phyloP scores from a whole-genome alignment of 2,329 filamentous ascomycete species.

The Fusarium coffeatum region DNA sequence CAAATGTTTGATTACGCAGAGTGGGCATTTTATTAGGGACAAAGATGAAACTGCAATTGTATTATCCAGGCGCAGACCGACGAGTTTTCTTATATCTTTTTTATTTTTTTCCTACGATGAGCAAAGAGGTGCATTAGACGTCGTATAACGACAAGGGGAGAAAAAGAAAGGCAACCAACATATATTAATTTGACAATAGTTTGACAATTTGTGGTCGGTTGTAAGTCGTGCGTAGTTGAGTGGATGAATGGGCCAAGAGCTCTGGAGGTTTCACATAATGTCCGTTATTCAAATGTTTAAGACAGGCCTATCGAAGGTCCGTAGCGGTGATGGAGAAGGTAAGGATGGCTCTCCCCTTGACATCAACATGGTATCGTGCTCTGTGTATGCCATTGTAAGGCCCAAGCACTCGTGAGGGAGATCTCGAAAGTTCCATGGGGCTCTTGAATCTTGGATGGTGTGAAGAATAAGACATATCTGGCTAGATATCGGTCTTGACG shows the following conservation, averaged over 20 bases:
- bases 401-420: neutral
- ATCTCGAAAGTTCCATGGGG: neutral
- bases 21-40: conserved; percentile 13
- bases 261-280: neutral
- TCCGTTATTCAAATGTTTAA: neutral
- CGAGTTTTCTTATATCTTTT: conserved; percentile 14
- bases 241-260: neutral
- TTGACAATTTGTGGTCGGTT: conserved; percentile 4
- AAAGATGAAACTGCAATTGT: conserved; percentile 28
- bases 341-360: neutral
- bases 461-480: neutral
- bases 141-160: conserved; percentile 3
- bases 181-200: conserved; percentile 34
- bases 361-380: neutral
- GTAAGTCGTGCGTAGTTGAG: neutral
- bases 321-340: neutral
- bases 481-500: neutral
- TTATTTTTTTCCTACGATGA: conserved; percentile 16
- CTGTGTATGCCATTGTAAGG: neutral
- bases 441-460: neutral
- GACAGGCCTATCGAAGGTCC: neutral
- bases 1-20: conserved; percentile 32
- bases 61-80: conserved; percentile 34
- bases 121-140: conserved; percentile 18
- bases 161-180: conserved; percentile 16